Conservation (phyloP, 164 flowering plant genomes). For the Akebia trifoliata region DNA sequence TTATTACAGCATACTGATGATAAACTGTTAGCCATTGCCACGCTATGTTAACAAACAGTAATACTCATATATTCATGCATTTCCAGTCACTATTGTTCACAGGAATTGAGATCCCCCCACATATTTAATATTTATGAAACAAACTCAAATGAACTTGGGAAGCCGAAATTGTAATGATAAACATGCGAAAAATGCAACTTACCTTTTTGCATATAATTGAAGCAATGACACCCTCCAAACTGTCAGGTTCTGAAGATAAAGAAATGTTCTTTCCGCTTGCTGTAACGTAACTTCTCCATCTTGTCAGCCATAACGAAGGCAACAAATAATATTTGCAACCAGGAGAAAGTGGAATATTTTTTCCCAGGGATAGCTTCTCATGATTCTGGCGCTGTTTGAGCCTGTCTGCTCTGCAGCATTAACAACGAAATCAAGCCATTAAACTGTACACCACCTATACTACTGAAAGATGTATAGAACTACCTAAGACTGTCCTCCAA, state of each 20-base stretch:
- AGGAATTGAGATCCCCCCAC: too few relatives aligned
- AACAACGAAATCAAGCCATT: conserved; percentile 22
- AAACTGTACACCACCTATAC: conserved; percentile 2
- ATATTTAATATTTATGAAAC: too few relatives aligned
- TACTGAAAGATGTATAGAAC: conserved; percentile 5
- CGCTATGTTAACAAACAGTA: too few relatives aligned
- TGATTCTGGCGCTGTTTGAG: conserved; percentile 79
- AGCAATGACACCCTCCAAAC: conserved; percentile 46
- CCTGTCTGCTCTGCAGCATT: conserved; percentile 63
- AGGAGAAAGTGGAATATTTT: conserved; percentile 49
- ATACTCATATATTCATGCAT: too few relatives aligned
- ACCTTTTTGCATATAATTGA: conserved; percentile 70
- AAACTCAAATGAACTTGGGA: too few relatives aligned
- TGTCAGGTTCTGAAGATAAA: conserved; percentile 60
- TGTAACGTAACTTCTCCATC: conserved; percentile 71
- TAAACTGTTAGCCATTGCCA: too few relatives aligned
- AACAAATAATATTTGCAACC: conserved; percentile 65
- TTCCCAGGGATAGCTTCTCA: conserved; percentile 72
- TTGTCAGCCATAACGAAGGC: conserved; percentile 81
- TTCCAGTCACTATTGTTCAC: too few relatives aligned
- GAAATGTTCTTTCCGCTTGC: conserved; percentile 59
- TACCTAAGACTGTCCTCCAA: conserved; percentile 74
- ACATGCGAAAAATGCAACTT: conserved; percentile 13
- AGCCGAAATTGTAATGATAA: too few relatives aligned
- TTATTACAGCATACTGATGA: too few relatives aligned